Percentiles rank a stretch among this genome's conserved stretches.
These are phyloP conservation scores for Grigorovia jiainica DNA, from an alignment of 805 yeast genomes.

Conservation along the genomic window DNA sequence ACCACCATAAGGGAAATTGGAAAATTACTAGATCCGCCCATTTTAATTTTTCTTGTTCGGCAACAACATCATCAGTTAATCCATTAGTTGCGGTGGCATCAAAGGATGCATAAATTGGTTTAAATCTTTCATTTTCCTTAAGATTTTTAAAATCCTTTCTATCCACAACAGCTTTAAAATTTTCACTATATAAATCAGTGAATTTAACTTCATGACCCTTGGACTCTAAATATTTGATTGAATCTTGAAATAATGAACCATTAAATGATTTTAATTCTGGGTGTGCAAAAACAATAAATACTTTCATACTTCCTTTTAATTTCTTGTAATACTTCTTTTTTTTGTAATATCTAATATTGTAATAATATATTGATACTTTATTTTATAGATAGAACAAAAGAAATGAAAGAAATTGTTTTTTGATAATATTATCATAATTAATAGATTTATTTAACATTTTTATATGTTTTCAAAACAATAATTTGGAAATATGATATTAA, in stretches of 20 bases:
- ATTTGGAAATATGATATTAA: too few species aligned
- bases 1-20: conserved; percentile 28
- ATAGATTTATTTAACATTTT: too few species aligned
- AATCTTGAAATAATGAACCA: conserved; percentile 13
- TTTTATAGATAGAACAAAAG: too few species aligned
- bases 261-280: conserved; percentile 21
- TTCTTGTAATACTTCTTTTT: too few species aligned
- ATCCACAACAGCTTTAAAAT: conserved; percentile 18
- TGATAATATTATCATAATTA: too few species aligned
- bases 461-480: too few species aligned
- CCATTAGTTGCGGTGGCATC: conserved; percentile 7
- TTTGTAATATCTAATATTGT: neutral
- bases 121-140: conserved; percentile 10
- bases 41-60: conserved; percentile 21
- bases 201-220: conserved; percentile 23
- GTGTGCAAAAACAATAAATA: conserved; percentile 22
- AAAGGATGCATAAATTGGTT: conserved; percentile 13
- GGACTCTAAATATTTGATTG: conserved; percentile 12
- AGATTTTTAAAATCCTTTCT: conserved; percentile 14
- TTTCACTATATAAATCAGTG: conserved; percentile 17
- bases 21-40: conserved; percentile 26
- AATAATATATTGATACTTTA: neutral
- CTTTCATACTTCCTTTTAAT: too few species aligned
- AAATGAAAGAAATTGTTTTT: too few species aligned
- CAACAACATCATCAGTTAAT: conserved; percentile 22